These are phyloP conservation scores for Peniophora sp. DNA, from an alignment of 1,284 basidiomycete genomes.

Conservation along the genomic window DNA sequence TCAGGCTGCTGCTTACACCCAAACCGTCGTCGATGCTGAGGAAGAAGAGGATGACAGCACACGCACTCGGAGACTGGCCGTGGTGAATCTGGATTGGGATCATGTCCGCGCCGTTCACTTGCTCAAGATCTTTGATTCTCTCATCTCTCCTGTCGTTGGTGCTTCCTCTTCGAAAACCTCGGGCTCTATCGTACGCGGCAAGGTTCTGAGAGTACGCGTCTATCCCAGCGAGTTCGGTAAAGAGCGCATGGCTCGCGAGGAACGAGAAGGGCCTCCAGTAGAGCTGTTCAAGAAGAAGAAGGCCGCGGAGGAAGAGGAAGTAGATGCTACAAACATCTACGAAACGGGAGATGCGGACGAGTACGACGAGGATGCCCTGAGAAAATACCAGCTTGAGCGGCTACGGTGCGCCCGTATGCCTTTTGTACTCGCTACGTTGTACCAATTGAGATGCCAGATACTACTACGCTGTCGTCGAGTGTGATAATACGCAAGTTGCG, in stretches of 20 bases:
- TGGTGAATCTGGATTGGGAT: constrained; percentile 99
- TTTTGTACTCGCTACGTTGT: not conserved
- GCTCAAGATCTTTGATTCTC: constrained; percentile 89
- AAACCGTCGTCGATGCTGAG: constrained; percentile 29
- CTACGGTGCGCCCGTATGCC: constrained; percentile 54
- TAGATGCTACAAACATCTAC: constrained; percentile 61
- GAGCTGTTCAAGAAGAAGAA: constrained; percentile 69
- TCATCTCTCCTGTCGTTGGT: constrained; percentile 57
- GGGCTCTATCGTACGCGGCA: constrained; percentile 40
- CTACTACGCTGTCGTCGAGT: constrained; percentile 94
- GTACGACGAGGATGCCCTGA: constrained; percentile 82
- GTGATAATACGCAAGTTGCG: constrained; percentile 75
- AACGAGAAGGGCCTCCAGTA: constrained; percentile 82
- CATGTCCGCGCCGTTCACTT: constrained; percentile 87
- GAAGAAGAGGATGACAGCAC: constrained; percentile 21
- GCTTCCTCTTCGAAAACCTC: constrained; percentile 16
- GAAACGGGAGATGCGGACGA: constrained; percentile 63
- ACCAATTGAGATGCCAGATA: constrained; percentile 50
- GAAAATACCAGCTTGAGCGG: constrained; percentile 92
- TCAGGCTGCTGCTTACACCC: constrained; percentile 58
- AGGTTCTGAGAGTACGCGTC: constrained; percentile 69
- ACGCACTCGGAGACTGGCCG: constrained; percentile 77
- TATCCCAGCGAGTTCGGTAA: constrained; percentile 95
- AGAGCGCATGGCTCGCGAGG: constrained; percentile 81
- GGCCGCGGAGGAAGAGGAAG: constrained; percentile 35